Evolutionary conservation across 2,329 filamentous ascomycete species (phyloP).

Genomic region (Claviceps sp.): DNA sequence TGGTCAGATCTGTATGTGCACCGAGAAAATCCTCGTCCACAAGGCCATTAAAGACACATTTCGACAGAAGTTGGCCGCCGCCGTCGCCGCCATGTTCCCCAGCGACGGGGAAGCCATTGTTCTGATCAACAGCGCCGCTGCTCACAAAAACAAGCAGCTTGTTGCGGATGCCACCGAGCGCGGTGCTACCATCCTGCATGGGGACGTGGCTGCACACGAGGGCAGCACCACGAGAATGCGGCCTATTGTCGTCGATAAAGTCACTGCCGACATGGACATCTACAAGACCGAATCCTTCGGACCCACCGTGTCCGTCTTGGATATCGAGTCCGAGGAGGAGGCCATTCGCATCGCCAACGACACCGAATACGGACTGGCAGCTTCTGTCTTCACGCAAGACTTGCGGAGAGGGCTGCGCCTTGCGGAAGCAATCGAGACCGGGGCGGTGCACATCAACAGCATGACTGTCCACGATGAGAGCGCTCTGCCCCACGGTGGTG

Average conservation of each 20-base stretch:
- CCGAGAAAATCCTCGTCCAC: slow-evolving; percentile 57
- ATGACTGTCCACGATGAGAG: slow-evolving; percentile 55
- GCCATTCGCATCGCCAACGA: slow-evolving; percentile 66
- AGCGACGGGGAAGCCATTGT: slow-evolving; percentile 52
- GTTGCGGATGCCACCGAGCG: slow-evolving; percentile 54
- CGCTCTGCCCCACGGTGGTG: slow-evolving; percentile 50
- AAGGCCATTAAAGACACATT: slow-evolving; percentile 33
- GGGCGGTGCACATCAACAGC: slow-evolving; percentile 53
- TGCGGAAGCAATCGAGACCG: slow-evolving; percentile 52
- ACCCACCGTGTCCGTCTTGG: slow-evolving; percentile 55
- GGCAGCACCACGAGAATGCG: slow-evolving; percentile 32
- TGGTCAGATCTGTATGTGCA: slow-evolving; percentile 80
- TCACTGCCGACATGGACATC: slow-evolving; percentile 54
- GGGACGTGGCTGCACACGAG: slow-evolving; percentile 21
- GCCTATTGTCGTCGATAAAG: slow-evolving; percentile 53
- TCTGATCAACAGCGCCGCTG: slow-evolving; percentile 53
- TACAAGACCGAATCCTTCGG: slow-evolving; percentile 68
- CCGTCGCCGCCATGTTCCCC: slow-evolving; percentile 30
- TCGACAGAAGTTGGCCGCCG: slow-evolving; percentile 25
- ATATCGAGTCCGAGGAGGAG: slow-evolving; percentile 56
- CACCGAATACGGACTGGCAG: slow-evolving; percentile 62
- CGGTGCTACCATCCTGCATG: slow-evolving; percentile 42
- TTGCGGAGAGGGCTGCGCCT: slow-evolving; percentile 44
- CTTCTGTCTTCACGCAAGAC: slow-evolving; percentile 61
- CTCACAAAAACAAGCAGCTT: slow-evolving; percentile 52